Percentiles rank a stretch among this genome's conserved stretches.
Evolutionary conservation across 2,329 filamentous ascomycete species (phyloP).

Genomic region (Penicillium sp.): DNA sequence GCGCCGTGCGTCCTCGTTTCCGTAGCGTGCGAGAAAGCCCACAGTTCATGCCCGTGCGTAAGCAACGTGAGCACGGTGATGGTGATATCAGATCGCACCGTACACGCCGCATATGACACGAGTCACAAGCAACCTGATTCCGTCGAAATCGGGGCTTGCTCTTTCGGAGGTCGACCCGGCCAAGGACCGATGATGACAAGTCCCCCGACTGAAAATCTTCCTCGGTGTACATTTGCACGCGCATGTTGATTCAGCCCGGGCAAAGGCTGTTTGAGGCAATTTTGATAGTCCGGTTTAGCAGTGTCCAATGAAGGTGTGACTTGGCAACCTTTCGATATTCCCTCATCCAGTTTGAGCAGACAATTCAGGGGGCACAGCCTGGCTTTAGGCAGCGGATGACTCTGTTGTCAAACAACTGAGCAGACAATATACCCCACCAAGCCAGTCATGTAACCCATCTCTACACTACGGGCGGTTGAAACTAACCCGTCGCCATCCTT

Average conservation of each 20-base stretch:
- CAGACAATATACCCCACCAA: not conserved
- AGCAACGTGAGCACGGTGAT: constrained; percentile 80
- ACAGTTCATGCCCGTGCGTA: constrained; percentile 68
- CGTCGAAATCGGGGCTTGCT: constrained; percentile 39
- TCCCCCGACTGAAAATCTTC: constrained; percentile 36
- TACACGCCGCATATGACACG: constrained; percentile 89
- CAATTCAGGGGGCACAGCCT: not conserved
- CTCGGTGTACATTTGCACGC: constrained; percentile 13
- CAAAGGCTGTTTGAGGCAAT: not conserved
- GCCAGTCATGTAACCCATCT: not conserved
- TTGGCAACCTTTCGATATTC: not conserved
- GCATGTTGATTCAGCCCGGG: not conserved
- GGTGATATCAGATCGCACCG: constrained; percentile 87
- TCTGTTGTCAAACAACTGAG: not conserved
- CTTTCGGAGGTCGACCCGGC: constrained; percentile 21
- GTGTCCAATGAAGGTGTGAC: not conserved
- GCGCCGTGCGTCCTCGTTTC: constrained; percentile 80
- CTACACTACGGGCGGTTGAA: not conserved
- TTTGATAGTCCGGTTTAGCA: not conserved
- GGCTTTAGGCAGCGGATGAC: not conserved
- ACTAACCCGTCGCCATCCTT: not conserved
- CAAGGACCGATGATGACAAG: constrained; percentile 16
- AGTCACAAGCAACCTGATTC: constrained; percentile 71
- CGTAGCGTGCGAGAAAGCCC: constrained; percentile 91
- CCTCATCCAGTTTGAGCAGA: not conserved